These are phyloP conservation scores for Bipolaris bicolor DNA, from an alignment of 2,329 filamentous ascomycete genomes.

Conservation along the genomic window DNA sequence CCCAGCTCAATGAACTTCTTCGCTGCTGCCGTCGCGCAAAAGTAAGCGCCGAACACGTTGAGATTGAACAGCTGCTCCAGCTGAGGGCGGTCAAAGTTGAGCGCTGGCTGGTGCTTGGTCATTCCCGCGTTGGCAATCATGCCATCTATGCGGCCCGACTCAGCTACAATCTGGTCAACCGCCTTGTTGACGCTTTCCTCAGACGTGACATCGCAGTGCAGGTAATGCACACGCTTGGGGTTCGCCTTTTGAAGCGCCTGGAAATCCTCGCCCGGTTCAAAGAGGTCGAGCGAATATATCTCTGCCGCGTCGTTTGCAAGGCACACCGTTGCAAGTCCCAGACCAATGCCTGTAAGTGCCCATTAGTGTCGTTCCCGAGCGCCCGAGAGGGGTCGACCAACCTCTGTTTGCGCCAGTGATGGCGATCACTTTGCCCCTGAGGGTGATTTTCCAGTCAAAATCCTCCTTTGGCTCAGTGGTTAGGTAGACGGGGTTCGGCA, in stretches of 20 bases:
- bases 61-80: conserved; percentile 57
- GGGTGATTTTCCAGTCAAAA: conserved; percentile 54
- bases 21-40: conserved; percentile 55
- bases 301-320: conserved; percentile 55
- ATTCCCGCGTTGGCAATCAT: conserved; percentile 61
- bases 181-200: conserved; percentile 55
- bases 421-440: conserved; percentile 51
- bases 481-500: conserved; percentile 45
- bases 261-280: conserved; percentile 56
- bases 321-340: conserved; percentile 56
- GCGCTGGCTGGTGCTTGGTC: conserved; percentile 59
- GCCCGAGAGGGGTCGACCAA: conserved; percentile 27
- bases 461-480: conserved; percentile 53
- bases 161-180: conserved; percentile 56
- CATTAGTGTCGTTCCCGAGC: conserved; percentile 33
- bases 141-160: conserved; percentile 57
- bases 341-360: conserved; percentile 34
- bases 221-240: conserved; percentile 53
- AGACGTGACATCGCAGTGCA: conserved; percentile 58
- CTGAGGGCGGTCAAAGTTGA: conserved; percentile 59
- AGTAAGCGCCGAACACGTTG: conserved; percentile 57
- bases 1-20: conserved; percentile 54
- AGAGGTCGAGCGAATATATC: conserved; percentile 59
- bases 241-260: conserved; percentile 50
- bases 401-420: conserved; percentile 30